Evolutionary conservation across 495 filamentous ascomycete species (phyloP), one percentile per base, ranked within the genome.

Genomic region (Immersiella caudata): DNA sequence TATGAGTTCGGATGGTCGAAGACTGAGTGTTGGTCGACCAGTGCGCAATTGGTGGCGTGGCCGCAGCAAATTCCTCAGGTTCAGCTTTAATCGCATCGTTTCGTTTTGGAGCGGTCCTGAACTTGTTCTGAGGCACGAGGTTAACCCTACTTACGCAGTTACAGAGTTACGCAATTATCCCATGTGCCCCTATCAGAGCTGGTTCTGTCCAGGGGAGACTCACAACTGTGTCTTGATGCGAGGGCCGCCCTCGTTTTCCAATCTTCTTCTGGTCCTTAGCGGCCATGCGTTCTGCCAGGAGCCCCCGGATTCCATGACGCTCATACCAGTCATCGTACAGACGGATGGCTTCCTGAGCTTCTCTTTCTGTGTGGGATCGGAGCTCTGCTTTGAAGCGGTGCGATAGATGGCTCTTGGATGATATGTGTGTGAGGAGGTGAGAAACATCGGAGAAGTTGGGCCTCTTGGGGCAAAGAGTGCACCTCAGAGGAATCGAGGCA

Each of bases 361-460:
- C 71, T 6, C 68, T 66, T 46, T 96, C 90, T 25, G 83, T 79
- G 27, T 83, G 79, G 57, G 87, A 83, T 65, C 83, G 84, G 62
- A 97, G 83, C 67, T 89, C 83, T 40, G 91, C 79, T 68, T 90
- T 91, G 83, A 90, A 91, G 58, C 89, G 84, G 68, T 90, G 82
- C 18, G 91, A 85, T 12, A 97, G 79, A 74, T 97, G 93, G 36
- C 88, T 88, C 73, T 97, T 97, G 60, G 93, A 96, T 25, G 88
- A 84, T 20, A 96, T 84, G 71, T 97, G 93, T 35, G 93, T 97
- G 65, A 97, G 83, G 25, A 97, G 82, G 72, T 97, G 93, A 18
- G 93, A 96, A 35, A 92, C 78, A 74, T 97, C 93, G 60, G 93
- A 95, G 78, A 96, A 97, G 49, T 74, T 80, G 12, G 92, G 91